Percentiles rank a stretch among this genome's conserved stretches.
Evolutionary conservation across 2,329 filamentous ascomycete genomes (phyloP).

Genomic region (Zymoseptoria brevis): DNA sequence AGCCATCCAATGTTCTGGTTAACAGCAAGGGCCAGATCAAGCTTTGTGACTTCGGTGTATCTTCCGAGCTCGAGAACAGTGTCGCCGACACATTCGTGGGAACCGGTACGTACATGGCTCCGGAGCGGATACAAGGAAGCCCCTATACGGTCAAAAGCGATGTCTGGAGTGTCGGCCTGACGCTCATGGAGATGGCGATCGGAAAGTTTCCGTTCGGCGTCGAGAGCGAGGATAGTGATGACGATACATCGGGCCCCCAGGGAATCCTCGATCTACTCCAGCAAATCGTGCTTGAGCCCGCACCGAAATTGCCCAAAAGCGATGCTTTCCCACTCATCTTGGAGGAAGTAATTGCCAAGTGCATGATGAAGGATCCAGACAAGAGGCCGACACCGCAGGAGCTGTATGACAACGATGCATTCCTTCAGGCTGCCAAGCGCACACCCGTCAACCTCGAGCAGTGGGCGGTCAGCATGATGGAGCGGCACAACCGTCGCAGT

Average conservation of each 20-base stretch:
- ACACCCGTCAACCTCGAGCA: constrained; percentile 89
- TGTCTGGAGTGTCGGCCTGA: constrained; percentile 95
- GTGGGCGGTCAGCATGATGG: constrained; percentile 92
- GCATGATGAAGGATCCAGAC: constrained; percentile 80
- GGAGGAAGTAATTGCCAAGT: constrained; percentile 96
- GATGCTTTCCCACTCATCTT: constrained; percentile 93
- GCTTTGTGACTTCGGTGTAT: constrained; percentile 97
- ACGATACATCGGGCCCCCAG: constrained; percentile 64
- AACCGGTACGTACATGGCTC: constrained; percentile 98
- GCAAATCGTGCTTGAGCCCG: constrained; percentile 94
- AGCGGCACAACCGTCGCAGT: constrained; percentile 89
- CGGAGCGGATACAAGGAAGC: constrained; percentile 92
- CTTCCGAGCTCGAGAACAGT: constrained; percentile 93
- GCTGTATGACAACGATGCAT: constrained; percentile 85
- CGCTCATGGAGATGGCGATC: constrained; percentile 94
- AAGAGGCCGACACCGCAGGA: constrained; percentile 87
- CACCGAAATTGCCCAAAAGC: constrained; percentile 88
- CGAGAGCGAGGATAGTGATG: constrained; percentile 67
- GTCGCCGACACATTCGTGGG: constrained; percentile 97
- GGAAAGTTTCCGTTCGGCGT: constrained; percentile 95
- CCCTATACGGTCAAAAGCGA: constrained; percentile 98
- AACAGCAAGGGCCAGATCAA: constrained; percentile 94
- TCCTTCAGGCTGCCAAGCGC: constrained; percentile 91
- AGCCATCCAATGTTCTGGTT: constrained; percentile 93
- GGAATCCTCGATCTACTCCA: constrained; percentile 93